Base-by-base conservation (phyloP, 2,329 filamentous ascomycete genomes). In the Arthrocladium fulminans region DNA sequence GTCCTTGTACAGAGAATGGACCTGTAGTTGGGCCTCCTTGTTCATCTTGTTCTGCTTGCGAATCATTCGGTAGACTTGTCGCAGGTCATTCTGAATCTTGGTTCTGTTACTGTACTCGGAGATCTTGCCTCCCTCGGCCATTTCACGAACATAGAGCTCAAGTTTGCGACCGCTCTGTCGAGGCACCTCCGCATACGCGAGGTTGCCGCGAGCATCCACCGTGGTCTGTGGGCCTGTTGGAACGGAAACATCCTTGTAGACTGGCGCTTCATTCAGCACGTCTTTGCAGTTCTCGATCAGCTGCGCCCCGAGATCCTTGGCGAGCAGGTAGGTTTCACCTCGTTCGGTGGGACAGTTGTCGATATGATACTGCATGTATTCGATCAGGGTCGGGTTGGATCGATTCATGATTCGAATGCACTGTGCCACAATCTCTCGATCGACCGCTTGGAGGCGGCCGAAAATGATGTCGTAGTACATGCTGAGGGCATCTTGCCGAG, bases 381-480 rank as follows among this genome's bases (percentile, higher is more conserved):
- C 90, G 50, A 98, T 79, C 1, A 98, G 80, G 29, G 87, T 84
- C 2, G 92, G 92, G 65, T 97, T 98, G 27, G 92, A 95, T 54
- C 92, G 86, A 74, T 96, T 98, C 92, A 98, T 98, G 70, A 98
- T 92, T 58, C 88, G 86, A 63, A 98, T 97, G 71, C 92, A 98
- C 66, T 89, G 89, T 70, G 89, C 96, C 64, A 98, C 92, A 60
- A 97, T 98, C 68, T 98, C 92, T 55, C 92, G 86, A 62, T 98
- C 92, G 34, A 98, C 86, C 43, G 83, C 87, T 73, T 92, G 81
- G 47, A 98, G 80, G 52, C 92, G 82, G 50, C 92, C 92, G 61
- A 98, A 98, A 63, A 98, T 96, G 63, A 98, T 94, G 63, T 98
- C 92, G 71, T 88, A 98, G 74, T 92, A 98, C 90, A 98, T 98